Percentiles rank a stretch among this genome's conserved stretches.
phyloP scores from a whole-genome alignment of 2,329 filamentous ascomycete genomes.

The Sclerotinia nivalis region DNA sequence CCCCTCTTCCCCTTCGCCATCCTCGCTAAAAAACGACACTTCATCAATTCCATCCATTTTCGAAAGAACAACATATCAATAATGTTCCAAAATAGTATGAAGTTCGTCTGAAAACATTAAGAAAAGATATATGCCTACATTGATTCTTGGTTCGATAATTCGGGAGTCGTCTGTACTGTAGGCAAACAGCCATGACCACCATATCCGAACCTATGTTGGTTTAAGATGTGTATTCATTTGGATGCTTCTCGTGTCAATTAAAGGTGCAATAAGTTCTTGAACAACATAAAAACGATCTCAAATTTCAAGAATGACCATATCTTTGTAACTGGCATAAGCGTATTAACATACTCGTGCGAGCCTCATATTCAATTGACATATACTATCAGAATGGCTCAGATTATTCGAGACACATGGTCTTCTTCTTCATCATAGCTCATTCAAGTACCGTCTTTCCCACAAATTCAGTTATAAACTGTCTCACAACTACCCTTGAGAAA shows the following conservation, averaged over 20 bases:
- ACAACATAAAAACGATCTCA: not conserved
- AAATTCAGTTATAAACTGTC: too few relatives aligned
- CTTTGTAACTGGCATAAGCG: not conserved
- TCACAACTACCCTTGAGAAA: not conserved
- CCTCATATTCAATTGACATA: not conserved
- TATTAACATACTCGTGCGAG: not conserved
- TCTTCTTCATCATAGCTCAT: conserved; percentile 15
- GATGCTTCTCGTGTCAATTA: not conserved
- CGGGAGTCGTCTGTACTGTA: too few relatives aligned
- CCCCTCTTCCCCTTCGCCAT: not conserved
- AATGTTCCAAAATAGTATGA: not conserved
- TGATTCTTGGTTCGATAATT: not conserved
- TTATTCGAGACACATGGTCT: not conserved
- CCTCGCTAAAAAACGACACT: not conserved
- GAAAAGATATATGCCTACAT: not conserved
- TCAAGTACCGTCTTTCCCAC: not conserved
- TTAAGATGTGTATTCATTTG: not conserved
- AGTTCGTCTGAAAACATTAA: not conserved
- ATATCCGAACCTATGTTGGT: not conserved
- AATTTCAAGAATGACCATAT: too few relatives aligned
- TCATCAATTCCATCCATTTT: not conserved
- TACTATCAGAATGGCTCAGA: conserved; percentile 1
- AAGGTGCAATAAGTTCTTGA: not conserved
- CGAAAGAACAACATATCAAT: not conserved
- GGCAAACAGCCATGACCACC: too few relatives aligned